Percentiles rank a stretch among this genome's conserved stretches.
Evolutionary conservation across 164 flowering plant genomes (phyloP).

Genomic region (Warburgia ugandensis): DNA sequence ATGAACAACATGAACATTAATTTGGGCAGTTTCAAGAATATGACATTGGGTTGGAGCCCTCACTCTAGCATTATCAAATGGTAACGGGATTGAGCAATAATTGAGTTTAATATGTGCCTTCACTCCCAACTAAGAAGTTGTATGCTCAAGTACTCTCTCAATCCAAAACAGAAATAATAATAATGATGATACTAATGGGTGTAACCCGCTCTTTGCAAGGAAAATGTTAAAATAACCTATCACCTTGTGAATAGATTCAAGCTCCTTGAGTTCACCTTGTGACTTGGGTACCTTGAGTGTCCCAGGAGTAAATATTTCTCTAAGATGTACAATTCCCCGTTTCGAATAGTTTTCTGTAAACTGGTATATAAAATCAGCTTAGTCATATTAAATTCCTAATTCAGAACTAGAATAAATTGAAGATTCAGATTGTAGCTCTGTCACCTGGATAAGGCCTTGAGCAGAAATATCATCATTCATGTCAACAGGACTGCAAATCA

Average conservation of each 20-base stretch:
- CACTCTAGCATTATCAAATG: too few species aligned
- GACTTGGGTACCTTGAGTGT: constrained; percentile 75
- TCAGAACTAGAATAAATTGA: background rate
- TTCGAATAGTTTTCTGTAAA: constrained; percentile 73
- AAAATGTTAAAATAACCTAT: background rate
- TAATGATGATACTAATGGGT: background rate
- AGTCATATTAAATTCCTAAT: constrained; percentile 5
- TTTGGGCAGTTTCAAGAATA: too few species aligned
- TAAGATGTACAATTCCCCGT: constrained; percentile 66
- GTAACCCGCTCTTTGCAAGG: background rate
- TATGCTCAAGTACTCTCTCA: too few species aligned
- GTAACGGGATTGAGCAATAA: too few species aligned
- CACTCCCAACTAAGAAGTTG: too few species aligned
- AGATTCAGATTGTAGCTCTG: background rate
- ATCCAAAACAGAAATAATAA: background rate
- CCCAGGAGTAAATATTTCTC: constrained; percentile 86
- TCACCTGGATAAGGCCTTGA: constrained; percentile 88
- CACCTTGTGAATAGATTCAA: constrained; percentile 97
- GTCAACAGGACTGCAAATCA: constrained; percentile 80
- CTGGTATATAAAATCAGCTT: constrained; percentile 31
- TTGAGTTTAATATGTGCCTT: too few species aligned
- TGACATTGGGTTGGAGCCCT: too few species aligned
- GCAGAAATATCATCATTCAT: constrained; percentile 75
- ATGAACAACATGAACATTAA: too few species aligned
- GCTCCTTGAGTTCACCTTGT: constrained; percentile 57